A percentile compares a stretch with the other conserved stretches of the same genome.
phyloP scores from a whole-genome alignment of 164 flowering plant species.

The Vitis labrusca region DNA sequence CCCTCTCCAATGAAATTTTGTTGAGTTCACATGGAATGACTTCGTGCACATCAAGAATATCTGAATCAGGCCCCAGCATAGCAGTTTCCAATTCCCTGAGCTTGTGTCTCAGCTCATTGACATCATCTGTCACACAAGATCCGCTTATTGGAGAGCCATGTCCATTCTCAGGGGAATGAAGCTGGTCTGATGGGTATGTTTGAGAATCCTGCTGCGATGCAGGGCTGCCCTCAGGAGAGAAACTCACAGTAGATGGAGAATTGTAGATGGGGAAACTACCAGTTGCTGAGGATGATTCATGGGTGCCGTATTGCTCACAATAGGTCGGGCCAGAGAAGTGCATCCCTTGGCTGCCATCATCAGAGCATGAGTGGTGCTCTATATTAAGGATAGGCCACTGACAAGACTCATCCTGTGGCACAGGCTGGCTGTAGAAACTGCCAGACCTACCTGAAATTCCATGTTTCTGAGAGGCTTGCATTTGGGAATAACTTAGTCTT shows the following conservation, averaged over 20 bases:
- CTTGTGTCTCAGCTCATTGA: slow-evolving; percentile 44
- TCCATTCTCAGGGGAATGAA: slow-evolving; percentile 39
- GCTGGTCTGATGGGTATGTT: slow-evolving; percentile 33
- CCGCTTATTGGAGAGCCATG: slow-evolving; percentile 39
- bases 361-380: slow-evolving; percentile 24
- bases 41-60: slow-evolving; percentile 24
- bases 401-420: slow-evolving; percentile 26
- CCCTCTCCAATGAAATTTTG: slow-evolving; percentile 28
- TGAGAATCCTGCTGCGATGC: slow-evolving; percentile 41
- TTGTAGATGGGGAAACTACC: slow-evolving; percentile 23
- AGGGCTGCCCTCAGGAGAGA: slow-evolving; percentile 49
- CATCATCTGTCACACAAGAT: slow-evolving; percentile 41
- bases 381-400: slow-evolving; percentile 18
- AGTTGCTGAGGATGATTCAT: slow-evolving; percentile 48
- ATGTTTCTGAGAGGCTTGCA: slow-evolving; percentile 37
- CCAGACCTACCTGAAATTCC: slow-evolving; percentile 18
- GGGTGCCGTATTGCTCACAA: slow-evolving; percentile 39
- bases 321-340: slow-evolving; percentile 20
- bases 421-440: slow-evolving; percentile 25
- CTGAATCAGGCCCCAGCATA: slow-evolving; percentile 60
- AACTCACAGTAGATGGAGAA: slow-evolving; percentile 49
- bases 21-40: slow-evolving; percentile 1
- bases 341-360: slow-evolving; percentile 25
- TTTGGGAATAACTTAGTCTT: slow-evolving; percentile 13
- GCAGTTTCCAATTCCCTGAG: slow-evolving; percentile 61